Evolutionary conservation across 2,329 filamentous ascomycete genomes (phyloP), one percentile per base, ranked within the genome.

Genomic region (Whalleya microplaca): DNA sequence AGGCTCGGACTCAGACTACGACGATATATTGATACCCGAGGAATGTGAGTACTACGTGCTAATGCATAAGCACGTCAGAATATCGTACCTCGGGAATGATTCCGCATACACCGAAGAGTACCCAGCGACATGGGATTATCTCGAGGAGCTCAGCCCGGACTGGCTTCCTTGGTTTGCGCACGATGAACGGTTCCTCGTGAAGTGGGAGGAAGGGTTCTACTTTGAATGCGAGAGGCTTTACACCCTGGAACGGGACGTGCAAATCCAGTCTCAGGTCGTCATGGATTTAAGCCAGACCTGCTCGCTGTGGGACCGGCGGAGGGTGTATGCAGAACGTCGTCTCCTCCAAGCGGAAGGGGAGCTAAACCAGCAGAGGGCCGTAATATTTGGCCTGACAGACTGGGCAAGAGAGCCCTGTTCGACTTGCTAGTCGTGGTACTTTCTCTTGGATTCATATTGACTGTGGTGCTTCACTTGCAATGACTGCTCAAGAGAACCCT

Each of bases 1-100:
- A 27, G 23, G 9, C 23, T 27, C 23, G 9, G 23, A 27, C 4
- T 27, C 23, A 27, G 23, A 27, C 23, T 27, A 8, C 2, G 18
- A 54, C 3, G 14, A 27, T 2, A 40, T 2, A 9, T 27, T 8
- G 47, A 65, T 27, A 18, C 64, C 67, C 0, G 65, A 69, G 29
- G 45, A 61, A 16, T 71, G 69, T 40, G 16, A 14, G 1, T 7
- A 8, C 6, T 69, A 61, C 43, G 8, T 48, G 3, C 37, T 63
- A 0, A 61, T 66, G 40, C 68, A 71, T 27, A 55, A 49, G 1
- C 64, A 71, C 45, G 27, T 44, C 14, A 55, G 41, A 2, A 55
- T 64, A 2, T 43, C 55, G 2, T 68, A 65, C 47, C 55, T 69
- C 43, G 65, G 65, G 9, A 16, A 41, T 1, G 56, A 51, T 1